Evolutionary conservation across 306 rosid species (phyloP).

Genomic region (Myrica gale): DNA sequence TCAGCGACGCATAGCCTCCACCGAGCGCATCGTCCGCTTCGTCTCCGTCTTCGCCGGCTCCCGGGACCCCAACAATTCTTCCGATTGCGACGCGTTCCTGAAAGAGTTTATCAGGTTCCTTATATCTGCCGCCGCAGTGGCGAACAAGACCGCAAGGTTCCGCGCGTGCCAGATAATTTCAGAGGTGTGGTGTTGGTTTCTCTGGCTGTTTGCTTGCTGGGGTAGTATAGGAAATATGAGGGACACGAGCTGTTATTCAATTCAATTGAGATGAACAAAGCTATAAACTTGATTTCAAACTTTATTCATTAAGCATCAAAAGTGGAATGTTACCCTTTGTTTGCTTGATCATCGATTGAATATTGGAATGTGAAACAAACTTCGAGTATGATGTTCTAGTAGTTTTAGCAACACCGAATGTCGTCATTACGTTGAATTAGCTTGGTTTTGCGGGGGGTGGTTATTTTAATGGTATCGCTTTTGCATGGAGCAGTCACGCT

Average conservation of each 20-base stretch:
- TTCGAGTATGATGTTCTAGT: neutral
- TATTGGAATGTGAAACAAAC: neutral
- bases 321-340: neutral
- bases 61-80: constrained; percentile 30
- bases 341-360: neutral
- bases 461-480: neutral
- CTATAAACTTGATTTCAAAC: too few relatives aligned
- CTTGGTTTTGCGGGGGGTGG: neutral
- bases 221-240: neutral
- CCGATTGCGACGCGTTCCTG: constrained; percentile 51
- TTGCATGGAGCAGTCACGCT: neutral
- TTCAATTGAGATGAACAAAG: neutral
- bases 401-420: neutral
- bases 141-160: constrained; percentile 64
- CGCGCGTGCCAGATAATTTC: constrained; percentile 90
- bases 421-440: neutral
- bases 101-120: constrained; percentile 71
- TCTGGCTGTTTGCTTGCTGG: neutral
- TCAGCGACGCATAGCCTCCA: constrained; percentile 59
- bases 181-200: constrained; percentile 48
- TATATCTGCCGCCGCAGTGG: constrained; percentile 43
- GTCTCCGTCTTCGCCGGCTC: constrained; percentile 58
- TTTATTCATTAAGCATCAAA: too few relatives aligned
- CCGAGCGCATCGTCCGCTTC: constrained; percentile 72
- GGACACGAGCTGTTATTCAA: neutral